Percentiles rank a stretch among this genome's conserved stretches.
Evolutionary conservation across 164 flowering plant species (phyloP).

Genomic region (Nelumbo lutea): DNA sequence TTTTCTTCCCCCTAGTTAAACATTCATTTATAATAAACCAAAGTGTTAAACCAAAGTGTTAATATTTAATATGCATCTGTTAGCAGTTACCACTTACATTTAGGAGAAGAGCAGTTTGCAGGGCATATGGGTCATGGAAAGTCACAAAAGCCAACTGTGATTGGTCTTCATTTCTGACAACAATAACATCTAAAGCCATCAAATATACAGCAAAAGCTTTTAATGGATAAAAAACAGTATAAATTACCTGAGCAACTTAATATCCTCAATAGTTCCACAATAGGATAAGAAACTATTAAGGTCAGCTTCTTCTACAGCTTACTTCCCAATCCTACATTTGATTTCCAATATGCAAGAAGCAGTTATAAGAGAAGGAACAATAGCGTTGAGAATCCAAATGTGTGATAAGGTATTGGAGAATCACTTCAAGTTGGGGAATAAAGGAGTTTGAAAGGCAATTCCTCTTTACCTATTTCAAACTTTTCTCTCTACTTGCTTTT

Average conservation of each 20-base stretch:
- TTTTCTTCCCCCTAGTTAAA: too few species aligned
- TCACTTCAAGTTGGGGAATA: slow-evolving; percentile 14
- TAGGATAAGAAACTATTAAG: slow-evolving; percentile 28
- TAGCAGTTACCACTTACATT: slow-evolving; percentile 9
- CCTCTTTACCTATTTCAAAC: background rate
- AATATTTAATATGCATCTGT: too few species aligned
- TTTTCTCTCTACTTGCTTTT: background rate
- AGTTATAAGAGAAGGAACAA: background rate
- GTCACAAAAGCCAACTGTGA: slow-evolving; percentile 21
- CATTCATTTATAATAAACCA: too few species aligned
- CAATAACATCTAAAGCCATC: background rate
- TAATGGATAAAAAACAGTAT: background rate
- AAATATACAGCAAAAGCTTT: background rate
- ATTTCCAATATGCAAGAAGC: slow-evolving; percentile 1
- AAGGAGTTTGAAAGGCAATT: slow-evolving; percentile 6
- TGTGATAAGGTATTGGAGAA: slow-evolving; percentile 4
- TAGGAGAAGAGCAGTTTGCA: slow-evolving; percentile 20
- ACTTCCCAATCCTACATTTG: background rate
- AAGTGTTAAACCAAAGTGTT: too few species aligned
- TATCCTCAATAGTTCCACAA: slow-evolving; percentile 20
- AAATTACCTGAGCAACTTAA: slow-evolving; percentile 19
- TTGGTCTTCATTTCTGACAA: slow-evolving; percentile 6
- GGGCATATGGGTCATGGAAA: slow-evolving; percentile 26
- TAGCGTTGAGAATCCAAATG: slow-evolving; percentile 12
- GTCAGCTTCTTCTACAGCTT: slow-evolving; percentile 15